These are phyloP conservation scores for Grammothele lineata DNA, from an alignment of 768 basidiomycete species.

Conservation along the genomic window DNA sequence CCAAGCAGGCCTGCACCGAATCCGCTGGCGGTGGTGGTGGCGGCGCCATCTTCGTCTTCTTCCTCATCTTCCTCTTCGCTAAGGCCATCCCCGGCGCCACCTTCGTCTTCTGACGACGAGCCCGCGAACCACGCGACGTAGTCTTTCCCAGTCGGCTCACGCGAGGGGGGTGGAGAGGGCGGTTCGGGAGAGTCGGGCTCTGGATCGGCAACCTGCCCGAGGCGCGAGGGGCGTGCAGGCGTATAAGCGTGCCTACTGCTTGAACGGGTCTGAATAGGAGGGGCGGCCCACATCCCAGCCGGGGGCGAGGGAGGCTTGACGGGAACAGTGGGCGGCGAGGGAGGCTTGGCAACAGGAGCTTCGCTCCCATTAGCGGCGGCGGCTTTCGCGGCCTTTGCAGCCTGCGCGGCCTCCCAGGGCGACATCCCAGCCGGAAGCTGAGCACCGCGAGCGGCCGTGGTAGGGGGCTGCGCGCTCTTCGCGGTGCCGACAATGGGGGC, in stretches of 20 bases:
- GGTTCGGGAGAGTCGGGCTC: conserved; percentile 12
- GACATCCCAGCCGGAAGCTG: conserved; percentile 1
- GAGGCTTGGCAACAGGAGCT: too few relatives aligned
- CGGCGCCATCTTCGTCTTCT: neutral
- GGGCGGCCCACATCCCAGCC: conserved; percentile 7
- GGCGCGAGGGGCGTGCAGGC: conserved; percentile 9
- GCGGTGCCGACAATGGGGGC: too few relatives aligned
- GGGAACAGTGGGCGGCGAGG: neutral
- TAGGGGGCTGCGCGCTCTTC: too few relatives aligned
- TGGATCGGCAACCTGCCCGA: conserved; percentile 8
- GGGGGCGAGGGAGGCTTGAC: neutral
- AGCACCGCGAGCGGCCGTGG: neutral
- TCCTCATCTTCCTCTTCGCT: conserved; percentile 9
- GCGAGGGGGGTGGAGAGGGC: conserved; percentile 7
- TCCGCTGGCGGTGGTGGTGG: neutral
- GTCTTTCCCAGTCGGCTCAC: conserved; percentile 5
- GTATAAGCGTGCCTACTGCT: conserved; percentile 10
- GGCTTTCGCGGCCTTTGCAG: conserved; percentile 1
- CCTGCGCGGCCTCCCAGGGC: conserved; percentile 2
- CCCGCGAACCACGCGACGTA: conserved; percentile 16
- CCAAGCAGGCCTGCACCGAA: conserved; percentile 6
- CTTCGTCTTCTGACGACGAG: conserved; percentile 14
- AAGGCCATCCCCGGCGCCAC: neutral
- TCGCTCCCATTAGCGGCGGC: too few relatives aligned
- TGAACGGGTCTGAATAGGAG: conserved; percentile 3